phyloP scores from a whole-genome alignment of 176 grass and related monocot species.

The Panicum miliaceum region DNA sequence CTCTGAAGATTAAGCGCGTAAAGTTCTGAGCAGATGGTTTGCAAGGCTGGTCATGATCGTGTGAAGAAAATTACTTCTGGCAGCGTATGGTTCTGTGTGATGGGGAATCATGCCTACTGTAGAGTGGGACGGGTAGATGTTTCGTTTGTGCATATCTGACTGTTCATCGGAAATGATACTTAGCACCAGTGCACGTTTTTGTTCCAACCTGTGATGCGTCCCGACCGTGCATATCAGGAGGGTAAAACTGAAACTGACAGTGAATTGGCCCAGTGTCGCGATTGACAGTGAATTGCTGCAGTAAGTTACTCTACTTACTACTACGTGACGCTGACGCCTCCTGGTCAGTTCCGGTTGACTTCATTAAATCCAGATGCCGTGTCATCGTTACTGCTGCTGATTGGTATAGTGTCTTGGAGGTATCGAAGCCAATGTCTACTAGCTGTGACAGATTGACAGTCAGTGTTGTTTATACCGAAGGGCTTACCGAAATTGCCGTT shows the following conservation, averaged over 20 bases:
- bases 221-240: neutral
- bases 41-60: conserved; percentile 2
- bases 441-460: neutral
- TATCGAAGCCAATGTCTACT: neutral
- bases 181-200: neutral
- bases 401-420: neutral
- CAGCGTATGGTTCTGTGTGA: conserved; percentile 20
- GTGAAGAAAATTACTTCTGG: neutral
- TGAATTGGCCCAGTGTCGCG: neutral
- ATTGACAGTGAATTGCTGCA: neutral
- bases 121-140: neutral
- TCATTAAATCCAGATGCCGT: neutral
- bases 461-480: neutral
- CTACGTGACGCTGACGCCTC: neutral
- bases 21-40: neutral
- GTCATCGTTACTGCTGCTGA: conserved; percentile 2
- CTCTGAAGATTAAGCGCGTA: conserved; percentile 56
- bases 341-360: conserved; percentile 9
- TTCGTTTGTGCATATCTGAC: conserved; percentile 45
- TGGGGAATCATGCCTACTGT: conserved; percentile 9
- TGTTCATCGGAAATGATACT: conserved; percentile 33
- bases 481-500: neutral
- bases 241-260: conserved; percentile 6
- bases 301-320: neutral
- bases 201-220: neutral